Percentiles rank a stretch among this genome's conserved stretches.
phyloP scores from a whole-genome alignment of 805 yeast genomes.

The Starmera pachycereana region DNA sequence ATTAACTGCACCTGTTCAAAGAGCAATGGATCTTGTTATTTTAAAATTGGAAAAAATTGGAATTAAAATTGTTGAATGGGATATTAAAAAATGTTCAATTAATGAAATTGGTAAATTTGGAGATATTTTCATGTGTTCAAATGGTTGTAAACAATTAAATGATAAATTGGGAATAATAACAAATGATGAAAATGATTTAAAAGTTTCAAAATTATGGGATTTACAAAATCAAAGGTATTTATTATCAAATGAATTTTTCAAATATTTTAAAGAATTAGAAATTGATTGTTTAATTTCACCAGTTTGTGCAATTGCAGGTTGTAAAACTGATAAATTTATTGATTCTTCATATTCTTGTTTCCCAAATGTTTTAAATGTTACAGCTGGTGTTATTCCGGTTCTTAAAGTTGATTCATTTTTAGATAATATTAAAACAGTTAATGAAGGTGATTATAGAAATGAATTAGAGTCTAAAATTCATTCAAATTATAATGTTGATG shows the following conservation, averaged over 20 bases:
- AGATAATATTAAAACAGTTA: background rate
- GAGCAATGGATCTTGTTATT: conserved; percentile 27
- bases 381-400: conserved; percentile 45
- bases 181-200: conserved; percentile 25
- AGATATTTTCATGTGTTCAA: conserved; percentile 2
- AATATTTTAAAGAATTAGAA: conserved; percentile 25
- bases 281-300: conserved; percentile 44
- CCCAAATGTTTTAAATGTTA: conserved; percentile 44
- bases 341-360: conserved; percentile 41
- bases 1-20: conserved; percentile 35
- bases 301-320: conserved; percentile 35
- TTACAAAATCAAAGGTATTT: conserved; percentile 27
- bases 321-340: conserved; percentile 23
- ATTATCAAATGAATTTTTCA: conserved; percentile 25
- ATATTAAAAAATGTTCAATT: conserved; percentile 1
- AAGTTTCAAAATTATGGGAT: conserved; percentile 29
- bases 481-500: conserved; percentile 3
- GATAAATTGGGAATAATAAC: conserved; percentile 21
- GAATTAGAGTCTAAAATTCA: conserved; percentile 1
- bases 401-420: conserved; percentile 32
- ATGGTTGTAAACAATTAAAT: conserved; percentile 3
- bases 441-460: background rate
- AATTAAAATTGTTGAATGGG: conserved; percentile 36
- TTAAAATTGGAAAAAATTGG: conserved; percentile 28
- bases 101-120: background rate